Percentiles rank a stretch among this genome's conserved stretches.
These are phyloP conservation scores for Mycena sanguinolenta DNA, from an alignment of 768 basidiomycete species.

Conservation along the genomic window DNA sequence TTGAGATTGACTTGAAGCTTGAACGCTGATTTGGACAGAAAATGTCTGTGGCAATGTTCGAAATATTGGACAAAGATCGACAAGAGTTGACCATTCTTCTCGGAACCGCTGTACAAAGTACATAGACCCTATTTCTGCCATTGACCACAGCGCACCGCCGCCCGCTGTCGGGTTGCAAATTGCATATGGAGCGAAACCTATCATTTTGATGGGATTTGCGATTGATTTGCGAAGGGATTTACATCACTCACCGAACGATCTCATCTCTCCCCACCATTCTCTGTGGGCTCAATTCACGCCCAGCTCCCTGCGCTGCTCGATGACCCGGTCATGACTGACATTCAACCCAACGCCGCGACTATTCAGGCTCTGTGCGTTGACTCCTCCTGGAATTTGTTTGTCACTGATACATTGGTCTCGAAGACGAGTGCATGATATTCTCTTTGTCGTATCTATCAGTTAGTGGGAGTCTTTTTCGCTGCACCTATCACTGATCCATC, in stretches of 20 bases:
- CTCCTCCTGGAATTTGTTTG: background rate
- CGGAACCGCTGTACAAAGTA: too few species aligned
- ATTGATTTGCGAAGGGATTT: too few species aligned
- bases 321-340: slow-evolving; percentile 4
- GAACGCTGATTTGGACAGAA: slow-evolving; percentile 18
- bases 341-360: background rate
- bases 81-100: too few species aligned
- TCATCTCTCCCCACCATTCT: background rate
- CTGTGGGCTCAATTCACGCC: background rate
- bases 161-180: too few species aligned
- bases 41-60: slow-evolving; percentile 15
- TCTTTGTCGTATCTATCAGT: slow-evolving; percentile 48
- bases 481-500: slow-evolving; percentile 4
- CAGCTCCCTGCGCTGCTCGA: slow-evolving; percentile 1
- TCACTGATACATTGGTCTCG: background rate
- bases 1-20: slow-evolving; percentile 9
- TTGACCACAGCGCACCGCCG: too few species aligned
- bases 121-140: too few species aligned
- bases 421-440: slow-evolving; percentile 16
- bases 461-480: slow-evolving; percentile 30
- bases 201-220: background rate
- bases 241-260: background rate
- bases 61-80: too few species aligned
- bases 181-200: too few species aligned
- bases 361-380: background rate